Evolutionary conservation across 2,329 filamentous ascomycete genomes (phyloP).

Genomic region (Cryphonectria nitschkei): DNA sequence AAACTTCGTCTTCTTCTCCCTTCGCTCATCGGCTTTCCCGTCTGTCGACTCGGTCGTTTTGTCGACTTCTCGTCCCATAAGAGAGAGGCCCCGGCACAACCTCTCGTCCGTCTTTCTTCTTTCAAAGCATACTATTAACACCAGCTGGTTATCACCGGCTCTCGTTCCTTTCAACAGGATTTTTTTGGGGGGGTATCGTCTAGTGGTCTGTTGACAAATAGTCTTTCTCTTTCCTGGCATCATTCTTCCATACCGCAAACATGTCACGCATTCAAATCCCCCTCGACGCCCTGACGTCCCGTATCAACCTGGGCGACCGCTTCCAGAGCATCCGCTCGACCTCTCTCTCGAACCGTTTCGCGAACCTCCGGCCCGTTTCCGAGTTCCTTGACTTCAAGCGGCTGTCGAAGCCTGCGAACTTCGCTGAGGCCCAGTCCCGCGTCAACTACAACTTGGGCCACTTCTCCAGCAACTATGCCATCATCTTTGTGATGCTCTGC

Average conservation of each 20-base stretch:
- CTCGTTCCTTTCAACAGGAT: constrained; percentile 4
- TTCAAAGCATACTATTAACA: background rate
- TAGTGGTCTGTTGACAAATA: constrained; percentile 6
- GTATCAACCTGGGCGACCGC: constrained; percentile 82
- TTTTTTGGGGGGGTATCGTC: background rate
- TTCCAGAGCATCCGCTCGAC: constrained; percentile 83
- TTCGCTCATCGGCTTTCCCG: background rate
- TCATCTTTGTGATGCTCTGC: constrained; percentile 91
- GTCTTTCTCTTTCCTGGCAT: too few species aligned
- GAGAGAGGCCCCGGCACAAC: constrained; percentile 29
- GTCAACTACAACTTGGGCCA: constrained; percentile 97
- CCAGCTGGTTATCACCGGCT: background rate
- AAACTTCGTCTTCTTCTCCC: background rate
- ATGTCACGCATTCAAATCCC: constrained; percentile 95
- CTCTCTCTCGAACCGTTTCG: constrained; percentile 79
- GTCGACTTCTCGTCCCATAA: background rate
- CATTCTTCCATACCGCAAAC: constrained; percentile 10
- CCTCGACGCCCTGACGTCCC: constrained; percentile 86
- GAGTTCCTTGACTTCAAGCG: constrained; percentile 98
- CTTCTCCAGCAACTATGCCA: constrained; percentile 98
- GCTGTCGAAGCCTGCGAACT: constrained; percentile 90
- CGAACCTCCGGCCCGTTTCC: constrained; percentile 86
- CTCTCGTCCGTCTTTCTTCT: background rate
- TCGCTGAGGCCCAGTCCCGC: constrained; percentile 84
- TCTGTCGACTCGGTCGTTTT: constrained; percentile 4